Evolutionary conservation across 2,329 filamentous ascomycete genomes (phyloP).

Genomic region (Metarhizium album): DNA sequence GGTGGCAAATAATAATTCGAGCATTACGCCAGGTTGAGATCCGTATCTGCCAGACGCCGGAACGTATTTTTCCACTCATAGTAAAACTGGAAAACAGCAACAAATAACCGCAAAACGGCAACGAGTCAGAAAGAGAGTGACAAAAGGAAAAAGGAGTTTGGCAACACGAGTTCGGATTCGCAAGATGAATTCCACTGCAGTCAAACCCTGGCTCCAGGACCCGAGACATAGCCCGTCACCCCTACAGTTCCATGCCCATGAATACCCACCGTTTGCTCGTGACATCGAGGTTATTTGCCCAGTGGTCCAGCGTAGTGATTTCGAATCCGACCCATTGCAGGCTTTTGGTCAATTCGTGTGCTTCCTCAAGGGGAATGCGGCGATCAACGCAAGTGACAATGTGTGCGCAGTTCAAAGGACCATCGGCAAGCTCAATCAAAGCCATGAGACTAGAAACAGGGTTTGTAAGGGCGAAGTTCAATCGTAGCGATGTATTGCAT

Average conservation of each 20-base stretch:
- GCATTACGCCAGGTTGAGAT: neutral
- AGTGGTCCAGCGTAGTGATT: conserved; percentile 67
- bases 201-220: neutral
- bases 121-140: no score
- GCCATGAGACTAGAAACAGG: conserved; percentile 58
- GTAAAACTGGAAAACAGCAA: conserved; percentile 4
- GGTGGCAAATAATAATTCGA: conserved; percentile 1
- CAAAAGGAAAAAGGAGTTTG: neutral
- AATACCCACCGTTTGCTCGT: conserved; percentile 76
- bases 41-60: neutral
- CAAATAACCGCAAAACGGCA: conserved; percentile 10
- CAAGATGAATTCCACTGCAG: neutral
- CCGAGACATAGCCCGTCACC: conserved; percentile 1
- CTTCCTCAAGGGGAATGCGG: conserved; percentile 48
- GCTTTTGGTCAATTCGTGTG: conserved; percentile 63
- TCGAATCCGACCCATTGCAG: conserved; percentile 92
- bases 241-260: conserved; percentile 75
- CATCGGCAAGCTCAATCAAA: conserved; percentile 76
- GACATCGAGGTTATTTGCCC: conserved; percentile 52
- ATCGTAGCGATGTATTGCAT: neutral
- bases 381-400: conserved; percentile 77
- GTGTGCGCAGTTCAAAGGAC: conserved; percentile 63
- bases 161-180: neutral
- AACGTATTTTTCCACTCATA: neutral
- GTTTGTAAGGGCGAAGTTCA: conserved; percentile 4